Conservation (phyloP, 495 filamentous ascomycete species). For the Friedmanniomyces simplex region DNA sequence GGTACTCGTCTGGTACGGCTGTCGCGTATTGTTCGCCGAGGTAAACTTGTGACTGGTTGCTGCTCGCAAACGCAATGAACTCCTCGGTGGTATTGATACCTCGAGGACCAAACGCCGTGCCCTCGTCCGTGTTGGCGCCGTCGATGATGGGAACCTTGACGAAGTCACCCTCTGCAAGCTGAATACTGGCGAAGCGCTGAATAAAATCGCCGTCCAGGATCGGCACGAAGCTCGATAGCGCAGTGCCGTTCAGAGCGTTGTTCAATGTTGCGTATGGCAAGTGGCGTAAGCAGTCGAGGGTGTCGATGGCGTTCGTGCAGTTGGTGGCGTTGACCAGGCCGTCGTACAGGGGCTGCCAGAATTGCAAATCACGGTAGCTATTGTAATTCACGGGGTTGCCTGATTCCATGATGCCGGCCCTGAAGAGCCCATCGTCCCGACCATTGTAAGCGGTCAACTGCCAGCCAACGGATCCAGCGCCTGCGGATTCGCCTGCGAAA, state of each 20-base stretch:
- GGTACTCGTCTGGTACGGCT: slow-evolving; percentile 37
- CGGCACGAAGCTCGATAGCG: slow-evolving; percentile 27
- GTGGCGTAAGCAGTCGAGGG: slow-evolving; percentile 38
- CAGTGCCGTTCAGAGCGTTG: slow-evolving; percentile 39
- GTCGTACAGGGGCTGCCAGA: slow-evolving; percentile 31
- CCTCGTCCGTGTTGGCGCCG: slow-evolving; percentile 53
- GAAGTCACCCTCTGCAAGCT: slow-evolving; percentile 36
- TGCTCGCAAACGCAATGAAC: slow-evolving; percentile 29
- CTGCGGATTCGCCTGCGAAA: slow-evolving; percentile 18
- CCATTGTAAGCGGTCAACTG: slow-evolving; percentile 33
- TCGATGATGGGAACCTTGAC: slow-evolving; percentile 48
- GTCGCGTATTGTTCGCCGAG: slow-evolving; percentile 31
- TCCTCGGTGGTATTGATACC: slow-evolving; percentile 39
- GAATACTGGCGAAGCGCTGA: slow-evolving; percentile 22
- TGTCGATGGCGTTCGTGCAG: slow-evolving; percentile 32
- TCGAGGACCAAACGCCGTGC: slow-evolving; percentile 43
- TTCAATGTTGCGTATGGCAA: slow-evolving; percentile 49
- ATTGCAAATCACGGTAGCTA: slow-evolving; percentile 13
- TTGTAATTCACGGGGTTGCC: slow-evolving; percentile 29
- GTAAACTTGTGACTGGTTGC: slow-evolving; percentile 35
- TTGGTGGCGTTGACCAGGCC: slow-evolving; percentile 32
- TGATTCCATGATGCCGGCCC: slow-evolving; percentile 41
- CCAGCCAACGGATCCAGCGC: slow-evolving; percentile 26
- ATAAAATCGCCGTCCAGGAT: slow-evolving; percentile 45
- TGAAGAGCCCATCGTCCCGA: slow-evolving; percentile 42